Evolutionary conservation across 2,329 filamentous ascomycete species (phyloP).

Genomic region (Delphinella strobiligena): DNA sequence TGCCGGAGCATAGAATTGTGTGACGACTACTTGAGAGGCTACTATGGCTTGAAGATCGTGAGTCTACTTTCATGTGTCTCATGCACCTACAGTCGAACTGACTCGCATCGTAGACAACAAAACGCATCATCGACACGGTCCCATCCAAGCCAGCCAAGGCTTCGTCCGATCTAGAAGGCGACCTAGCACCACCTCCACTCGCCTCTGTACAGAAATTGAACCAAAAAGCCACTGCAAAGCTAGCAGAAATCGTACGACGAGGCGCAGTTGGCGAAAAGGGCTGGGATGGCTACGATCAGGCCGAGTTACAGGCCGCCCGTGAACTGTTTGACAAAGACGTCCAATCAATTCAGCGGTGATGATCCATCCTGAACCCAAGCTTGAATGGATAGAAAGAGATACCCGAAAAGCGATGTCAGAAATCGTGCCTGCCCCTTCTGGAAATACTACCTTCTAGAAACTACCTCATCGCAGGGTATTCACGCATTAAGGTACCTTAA

Average conservation of each 20-base stretch:
- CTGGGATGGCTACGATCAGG: conserved; percentile 61
- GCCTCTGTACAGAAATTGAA: conserved; percentile 56
- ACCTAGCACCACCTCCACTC: conserved; percentile 40
- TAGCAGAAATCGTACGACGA: conserved; percentile 63
- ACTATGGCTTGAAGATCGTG: conserved; percentile 71
- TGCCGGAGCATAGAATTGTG: conserved; percentile 87
- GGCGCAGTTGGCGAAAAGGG: conserved; percentile 47
- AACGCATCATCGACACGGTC: conserved; percentile 6
- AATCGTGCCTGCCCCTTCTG: background rate
- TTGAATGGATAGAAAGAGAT: conserved; percentile 4
- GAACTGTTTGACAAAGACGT: conserved; percentile 49
- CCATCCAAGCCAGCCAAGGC: conserved; percentile 20
- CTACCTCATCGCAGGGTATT: conserved; percentile 9
- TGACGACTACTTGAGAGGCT: conserved; percentile 81
- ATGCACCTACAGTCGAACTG: background rate
- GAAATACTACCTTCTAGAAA: background rate
- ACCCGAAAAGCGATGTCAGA: conserved; percentile 1
- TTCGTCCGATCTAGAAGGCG: conserved; percentile 22
- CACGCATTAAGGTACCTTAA: background rate
- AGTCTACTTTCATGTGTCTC: conserved; percentile 2
- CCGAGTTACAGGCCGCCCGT: conserved; percentile 60
- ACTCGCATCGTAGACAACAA: conserved; percentile 16
- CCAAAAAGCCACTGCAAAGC: conserved; percentile 58
- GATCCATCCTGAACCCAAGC: background rate
- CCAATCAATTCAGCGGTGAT: conserved; percentile 15